These are phyloP conservation scores for Myrica gale DNA, from an alignment of 306 rosid species.

Conservation along the genomic window DNA sequence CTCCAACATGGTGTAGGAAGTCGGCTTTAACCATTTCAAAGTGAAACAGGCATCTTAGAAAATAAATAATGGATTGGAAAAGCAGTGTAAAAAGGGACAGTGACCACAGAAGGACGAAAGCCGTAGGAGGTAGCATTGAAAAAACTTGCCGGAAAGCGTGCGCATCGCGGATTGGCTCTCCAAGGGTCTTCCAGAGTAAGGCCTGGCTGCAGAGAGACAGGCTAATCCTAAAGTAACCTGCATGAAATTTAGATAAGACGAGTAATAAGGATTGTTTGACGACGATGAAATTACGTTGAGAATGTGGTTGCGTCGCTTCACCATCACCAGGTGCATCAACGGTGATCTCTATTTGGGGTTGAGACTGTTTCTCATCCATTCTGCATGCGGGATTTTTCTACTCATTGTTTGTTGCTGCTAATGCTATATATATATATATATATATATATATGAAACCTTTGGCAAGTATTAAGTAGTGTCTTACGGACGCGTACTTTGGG, in stretches of 20 bases:
- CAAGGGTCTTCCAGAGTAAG: background rate
- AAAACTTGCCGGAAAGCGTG: background rate
- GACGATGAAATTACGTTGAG: background rate
- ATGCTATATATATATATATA: background rate
- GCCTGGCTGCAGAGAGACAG: slow-evolving; percentile 7
- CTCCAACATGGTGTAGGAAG: background rate
- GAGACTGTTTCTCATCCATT: background rate
- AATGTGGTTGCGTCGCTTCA: background rate
- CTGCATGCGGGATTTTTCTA: background rate
- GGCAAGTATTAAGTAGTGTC: too few species aligned
- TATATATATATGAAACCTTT: too few species aligned
- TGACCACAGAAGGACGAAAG: background rate
- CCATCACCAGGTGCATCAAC: background rate
- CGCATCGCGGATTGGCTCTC: background rate
- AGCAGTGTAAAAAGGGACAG: background rate
- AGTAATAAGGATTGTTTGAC: background rate
- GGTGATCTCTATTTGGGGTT: background rate
- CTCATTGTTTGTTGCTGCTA: background rate
- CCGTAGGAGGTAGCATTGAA: background rate
- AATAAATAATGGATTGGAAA: background rate
- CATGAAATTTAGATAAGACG: background rate
- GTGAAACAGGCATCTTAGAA: background rate
- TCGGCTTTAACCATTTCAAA: background rate
- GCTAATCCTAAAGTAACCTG: slow-evolving; percentile 2
- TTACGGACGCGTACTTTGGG: too few species aligned